phyloP scores from a whole-genome alignment of 768 basidiomycete genomes.

The Flagelloscypha sp. region DNA sequence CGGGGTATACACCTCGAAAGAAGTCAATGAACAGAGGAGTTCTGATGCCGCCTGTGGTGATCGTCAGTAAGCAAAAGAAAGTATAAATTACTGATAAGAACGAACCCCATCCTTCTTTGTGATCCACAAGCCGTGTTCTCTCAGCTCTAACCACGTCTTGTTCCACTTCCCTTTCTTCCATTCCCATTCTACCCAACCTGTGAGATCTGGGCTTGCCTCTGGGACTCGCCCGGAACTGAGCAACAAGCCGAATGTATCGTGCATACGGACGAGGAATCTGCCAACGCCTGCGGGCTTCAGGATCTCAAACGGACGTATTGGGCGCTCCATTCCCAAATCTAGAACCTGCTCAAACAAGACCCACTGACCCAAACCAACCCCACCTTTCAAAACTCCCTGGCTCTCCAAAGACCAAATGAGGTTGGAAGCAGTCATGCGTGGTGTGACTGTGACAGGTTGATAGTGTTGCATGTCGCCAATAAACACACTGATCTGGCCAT shows the following conservation, averaged over 20 bases:
- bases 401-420: slow-evolving; percentile 37
- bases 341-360: slow-evolving; percentile 58
- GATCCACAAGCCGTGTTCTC: slow-evolving; percentile 54
- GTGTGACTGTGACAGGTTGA: slow-evolving; percentile 38
- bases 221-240: no score
- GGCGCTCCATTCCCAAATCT: slow-evolving; percentile 62
- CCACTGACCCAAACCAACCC: slow-evolving; percentile 35
- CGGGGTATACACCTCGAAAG: slow-evolving; percentile 55
- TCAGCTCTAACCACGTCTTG: slow-evolving; percentile 59
- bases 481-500: slow-evolving; percentile 67
- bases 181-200: slow-evolving; percentile 54
- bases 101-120: slow-evolving; percentile 58
- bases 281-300: no score
- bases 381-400: slow-evolving; percentile 37
- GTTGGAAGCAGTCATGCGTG: slow-evolving; percentile 42
- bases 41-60: no score
- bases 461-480: slow-evolving; percentile 41
- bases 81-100: slow-evolving; percentile 6
- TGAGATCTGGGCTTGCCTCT: slow-evolving; percentile 34
- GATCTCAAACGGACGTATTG: slow-evolving; percentile 54
- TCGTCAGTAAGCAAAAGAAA: no score
- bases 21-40: slow-evolving; percentile 49
- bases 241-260: no score
- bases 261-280: no score
- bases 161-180: slow-evolving; percentile 65